Base-by-base conservation (phyloP, 2,329 filamentous ascomycete species). In the Alternaria viburni region DNA sequence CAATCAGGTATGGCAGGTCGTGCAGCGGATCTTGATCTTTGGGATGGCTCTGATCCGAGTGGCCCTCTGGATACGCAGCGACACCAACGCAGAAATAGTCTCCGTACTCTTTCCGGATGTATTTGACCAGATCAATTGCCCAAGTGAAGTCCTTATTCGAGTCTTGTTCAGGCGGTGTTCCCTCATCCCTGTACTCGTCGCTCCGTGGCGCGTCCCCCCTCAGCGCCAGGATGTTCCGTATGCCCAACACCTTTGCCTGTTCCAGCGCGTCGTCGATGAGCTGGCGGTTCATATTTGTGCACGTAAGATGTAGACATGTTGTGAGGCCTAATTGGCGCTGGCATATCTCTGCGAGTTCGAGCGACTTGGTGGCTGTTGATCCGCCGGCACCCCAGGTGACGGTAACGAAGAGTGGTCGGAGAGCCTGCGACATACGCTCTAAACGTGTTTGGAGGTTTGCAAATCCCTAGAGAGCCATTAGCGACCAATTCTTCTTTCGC, bases 381-480 rank as follows among this genome's bases (percentile, higher is more conserved):
- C 96, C 96, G 64, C 96, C 96, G 25, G 96, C 96, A 55, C 96
- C 96, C 96, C 96, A 99, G 56, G 96, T 99, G 55, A 99, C 93
- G 62, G 94, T 98, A 66, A 99, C 93, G 77, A 99, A 99, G 49
- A 98, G 87, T 46, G 96, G 96, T 13, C 92, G 91, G 62, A 99
- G 86, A 13, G 93, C 94, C 68, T 93, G 89, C 54, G 96, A 90
- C 96, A 99, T 98, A 78, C 96, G 93, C 79, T 96, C 92, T 62
- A 99, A 89, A 77, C 96, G 93, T 69, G 92, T 92, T 78, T 95
- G 92, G 59, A 99, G 89, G 80, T 99, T 99, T 67, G 93, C 91
- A 75, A 96, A 96, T 69, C 96, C 96, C 86, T 88, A 55, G 41
- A 13, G 10, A 28, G n/a, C 10, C 54, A 47, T 75, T 49, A 75